Conservation (phyloP, 1,284 basidiomycete species). For the Lentinula novae-zelandiae region DNA sequence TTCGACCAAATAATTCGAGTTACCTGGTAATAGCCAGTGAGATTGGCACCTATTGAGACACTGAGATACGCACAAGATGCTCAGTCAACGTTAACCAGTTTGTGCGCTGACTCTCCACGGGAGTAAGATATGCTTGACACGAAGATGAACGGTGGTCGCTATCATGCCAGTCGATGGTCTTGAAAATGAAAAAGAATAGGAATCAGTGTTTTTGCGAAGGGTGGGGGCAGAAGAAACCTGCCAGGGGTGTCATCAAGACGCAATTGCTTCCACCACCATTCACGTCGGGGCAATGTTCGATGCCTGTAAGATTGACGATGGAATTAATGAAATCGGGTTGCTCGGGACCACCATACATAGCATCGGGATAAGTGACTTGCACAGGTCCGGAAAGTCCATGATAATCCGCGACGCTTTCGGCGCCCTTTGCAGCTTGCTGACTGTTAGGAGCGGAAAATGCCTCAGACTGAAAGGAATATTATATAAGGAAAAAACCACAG, state of each 20-base stretch:
- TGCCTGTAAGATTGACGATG: slow-evolving; percentile 43
- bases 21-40: slow-evolving; percentile 21
- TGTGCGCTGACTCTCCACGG: slow-evolving; percentile 28
- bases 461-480: slow-evolving; percentile 37
- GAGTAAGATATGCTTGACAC: slow-evolving; percentile 32
- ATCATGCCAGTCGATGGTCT: slow-evolving; percentile 35
- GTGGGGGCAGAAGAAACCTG: slow-evolving; percentile 19
- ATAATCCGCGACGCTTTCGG: slow-evolving; percentile 39
- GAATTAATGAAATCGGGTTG: slow-evolving; percentile 48
- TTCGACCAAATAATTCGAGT: slow-evolving; percentile 31
- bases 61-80: slow-evolving; percentile 24
- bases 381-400: slow-evolving; percentile 56
- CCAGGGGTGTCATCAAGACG: slow-evolving; percentile 50
- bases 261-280: slow-evolving; percentile 56
- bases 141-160: slow-evolving; percentile 33
- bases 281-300: slow-evolving; percentile 43
- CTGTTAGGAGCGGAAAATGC: slow-evolving; percentile 49
- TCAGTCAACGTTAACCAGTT: slow-evolving; percentile 33
- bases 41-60: not conserved
- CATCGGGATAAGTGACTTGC: slow-evolving; percentile 44
- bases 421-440: slow-evolving; percentile 45
- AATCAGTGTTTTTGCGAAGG: not conserved
- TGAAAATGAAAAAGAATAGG: not conserved
- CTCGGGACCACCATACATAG: slow-evolving; percentile 56
- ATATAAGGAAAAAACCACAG: not conserved